These are phyloP conservation scores for Pseudocercospora cruenta DNA, from an alignment of 2,329 filamentous ascomycete genomes.

Conservation along the genomic window DNA sequence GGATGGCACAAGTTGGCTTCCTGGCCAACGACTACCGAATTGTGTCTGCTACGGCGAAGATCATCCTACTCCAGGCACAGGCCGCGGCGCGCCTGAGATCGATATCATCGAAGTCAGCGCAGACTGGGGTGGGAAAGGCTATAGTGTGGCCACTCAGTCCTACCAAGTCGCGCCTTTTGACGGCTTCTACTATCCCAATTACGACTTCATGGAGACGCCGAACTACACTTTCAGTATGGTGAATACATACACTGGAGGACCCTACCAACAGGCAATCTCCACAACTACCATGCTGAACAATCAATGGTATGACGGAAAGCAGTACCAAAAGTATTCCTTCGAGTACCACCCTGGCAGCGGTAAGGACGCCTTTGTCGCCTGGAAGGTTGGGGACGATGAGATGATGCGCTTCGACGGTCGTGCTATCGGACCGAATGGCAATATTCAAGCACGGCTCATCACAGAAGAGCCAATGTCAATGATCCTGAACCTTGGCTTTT, in stretches of 20 bases:
- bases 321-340: constrained; percentile 60
- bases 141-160: constrained; percentile 53
- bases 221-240: constrained; percentile 52
- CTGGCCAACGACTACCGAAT: constrained; percentile 50
- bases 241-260: constrained; percentile 59
- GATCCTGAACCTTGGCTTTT: constrained; percentile 58
- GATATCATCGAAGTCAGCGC: constrained; percentile 54
- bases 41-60: constrained; percentile 52
- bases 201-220: constrained; percentile 56
- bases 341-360: constrained; percentile 57
- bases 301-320: constrained; percentile 58
- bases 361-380: constrained; percentile 52
- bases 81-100: constrained; percentile 54
- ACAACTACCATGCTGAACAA: constrained; percentile 59
- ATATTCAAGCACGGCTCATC: constrained; percentile 53
- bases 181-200: constrained; percentile 56
- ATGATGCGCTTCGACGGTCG: constrained; percentile 57
- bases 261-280: constrained; percentile 61
- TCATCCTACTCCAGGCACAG: constrained; percentile 52
- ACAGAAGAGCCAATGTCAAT: constrained; percentile 59
- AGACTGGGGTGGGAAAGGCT: constrained; percentile 44
- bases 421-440: constrained; percentile 58
- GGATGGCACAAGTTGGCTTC: constrained; percentile 48
- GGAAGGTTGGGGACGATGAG: constrained; percentile 57
- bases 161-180: constrained; percentile 57